Evolutionary conservation across 208 protist genomes (phyloP), one percentile per base, ranked within the genome.

Genomic region (Trypanosoma melophagium): DNA sequence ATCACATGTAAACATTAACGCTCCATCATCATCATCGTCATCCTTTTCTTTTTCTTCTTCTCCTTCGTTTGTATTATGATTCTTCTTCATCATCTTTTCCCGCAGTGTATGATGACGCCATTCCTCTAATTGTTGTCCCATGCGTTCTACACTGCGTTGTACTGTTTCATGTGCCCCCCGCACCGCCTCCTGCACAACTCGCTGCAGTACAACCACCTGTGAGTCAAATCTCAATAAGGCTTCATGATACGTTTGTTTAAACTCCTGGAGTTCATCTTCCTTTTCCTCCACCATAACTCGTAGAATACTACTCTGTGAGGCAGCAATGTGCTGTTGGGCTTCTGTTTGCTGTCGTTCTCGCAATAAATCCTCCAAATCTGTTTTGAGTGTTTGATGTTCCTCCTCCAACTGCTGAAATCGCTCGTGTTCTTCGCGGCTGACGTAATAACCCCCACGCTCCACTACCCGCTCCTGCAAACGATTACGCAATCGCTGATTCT

Each of bases 401-500:
- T 88, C 84, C 52, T 84, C 78, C 57, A 86, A 70, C 51, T 76
- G 64, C 63, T 89, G 79, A 21, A 74, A 73, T 53, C 73, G 73
- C 63, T 94, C 87, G 59, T 96, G 86, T 63, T 94, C 87, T 62
- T 96, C 90, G 41, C 85, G 85, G 5, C 76, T 81, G 2, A 96
- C 66, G 69, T 88, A 90, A 77, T 96, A 95, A 17, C 90, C 87
- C 53, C 90, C 90, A 4, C 86, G 80, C 77, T 95, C 90, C 40
- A 68, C 79, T 21, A 95, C 87, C 12, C 87, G 86, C 62, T 95
- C 86, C 81, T 95, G 84, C 51, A 95, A 71, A 8, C 90, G 86
- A 76, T 95, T 95, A 50, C 87, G 86, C 60, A 95, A 77, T 52
- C 80, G 77, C 73, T 93, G 86, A 47, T 93, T 93, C 57, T 95